Base-by-base conservation (phyloP, 345 rosid species). In the Lepidium sativum region DNA sequence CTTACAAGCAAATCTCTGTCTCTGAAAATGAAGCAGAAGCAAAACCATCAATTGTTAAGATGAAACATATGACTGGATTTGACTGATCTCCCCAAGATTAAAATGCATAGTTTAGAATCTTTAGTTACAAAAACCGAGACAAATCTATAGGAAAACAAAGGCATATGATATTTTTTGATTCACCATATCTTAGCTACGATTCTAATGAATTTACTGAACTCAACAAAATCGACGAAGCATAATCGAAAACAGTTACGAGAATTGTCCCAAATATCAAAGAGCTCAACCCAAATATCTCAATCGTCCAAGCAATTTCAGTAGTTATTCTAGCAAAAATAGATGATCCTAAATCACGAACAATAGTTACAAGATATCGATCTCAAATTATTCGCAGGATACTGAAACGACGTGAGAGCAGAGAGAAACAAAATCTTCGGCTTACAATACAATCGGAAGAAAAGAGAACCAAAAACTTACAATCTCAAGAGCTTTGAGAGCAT, bases 401-500 rank as follows among this genome's bases (percentile, higher is more conserved):
- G 52, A 14, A 6, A 25, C 29, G 29, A 1, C 29, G 29, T 25
- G 12, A 54, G 8, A 54, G 12, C 9, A 11, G 7, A 27, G 31
- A 27, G 17, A 7, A 56, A 0, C 12, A 54, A 55, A 25, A n/a
- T 1, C 8, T 20, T 25, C 25, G 54, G 23, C 55, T 65, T 3
- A 7, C 53, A 6, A 27, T 1, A 18, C 8, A 50, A 60, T 11
- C 2, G 25, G 23, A 6, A 16, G 45, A 4, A 18, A 43, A 12
- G 1, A 7, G 32, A 45, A 32, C 45, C 13, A 23, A 20, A 0
- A 27, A 44, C 72, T 69, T 80, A 94, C 99, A 56, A 51, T 74
- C n/a, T 80, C 78, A 63, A 90, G 92, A 80, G 81, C 73, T 41
- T 70, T 40, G 76, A 94, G 97, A 72, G 97, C 87, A 63, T 86